A percentile compares a stretch with the other conserved stretches of the same genome.
Conservation (phyloP, 2,329 filamentous ascomycete genomes). For the Cryphonectria naterciae region DNA sequence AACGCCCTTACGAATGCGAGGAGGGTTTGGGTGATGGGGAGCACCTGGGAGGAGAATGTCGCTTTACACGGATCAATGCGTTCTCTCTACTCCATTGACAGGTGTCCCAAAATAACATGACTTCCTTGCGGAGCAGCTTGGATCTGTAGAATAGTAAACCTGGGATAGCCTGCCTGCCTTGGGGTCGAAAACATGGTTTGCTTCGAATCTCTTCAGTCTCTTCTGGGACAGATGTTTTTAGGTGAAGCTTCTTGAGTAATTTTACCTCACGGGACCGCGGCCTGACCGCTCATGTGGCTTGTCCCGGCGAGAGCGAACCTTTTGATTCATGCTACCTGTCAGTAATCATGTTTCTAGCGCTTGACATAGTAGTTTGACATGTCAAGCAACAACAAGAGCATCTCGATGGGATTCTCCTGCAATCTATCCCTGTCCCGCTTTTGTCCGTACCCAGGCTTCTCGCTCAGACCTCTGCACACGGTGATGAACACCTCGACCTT, state of each 20-base stretch:
- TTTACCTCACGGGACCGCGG: background rate
- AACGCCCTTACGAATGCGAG: background rate
- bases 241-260: background rate
- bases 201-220: background rate
- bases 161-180: background rate
- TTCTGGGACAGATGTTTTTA: background rate
- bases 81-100: background rate
- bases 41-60: background rate
- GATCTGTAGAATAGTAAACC: background rate
- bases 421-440: slow-evolving; percentile 37
- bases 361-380: slow-evolving; percentile 67
- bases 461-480: slow-evolving; percentile 70
- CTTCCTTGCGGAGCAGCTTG: background rate
- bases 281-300: background rate
- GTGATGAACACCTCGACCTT: slow-evolving; percentile 76
- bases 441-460: slow-evolving; percentile 58
- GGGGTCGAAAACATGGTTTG: background rate
- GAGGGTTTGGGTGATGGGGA: background rate
- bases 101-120: background rate
- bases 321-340: background rate
- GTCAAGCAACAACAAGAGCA: slow-evolving; percentile 71
- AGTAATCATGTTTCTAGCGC: slow-evolving; percentile 14
- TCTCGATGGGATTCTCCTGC: slow-evolving; percentile 66
- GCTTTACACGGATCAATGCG: background rate
- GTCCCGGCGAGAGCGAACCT: background rate